Evolutionary conservation across 139 green algal species (phyloP), one percentile per base, ranked within the genome.

Genomic region (Zygnema cylindricum): DNA sequence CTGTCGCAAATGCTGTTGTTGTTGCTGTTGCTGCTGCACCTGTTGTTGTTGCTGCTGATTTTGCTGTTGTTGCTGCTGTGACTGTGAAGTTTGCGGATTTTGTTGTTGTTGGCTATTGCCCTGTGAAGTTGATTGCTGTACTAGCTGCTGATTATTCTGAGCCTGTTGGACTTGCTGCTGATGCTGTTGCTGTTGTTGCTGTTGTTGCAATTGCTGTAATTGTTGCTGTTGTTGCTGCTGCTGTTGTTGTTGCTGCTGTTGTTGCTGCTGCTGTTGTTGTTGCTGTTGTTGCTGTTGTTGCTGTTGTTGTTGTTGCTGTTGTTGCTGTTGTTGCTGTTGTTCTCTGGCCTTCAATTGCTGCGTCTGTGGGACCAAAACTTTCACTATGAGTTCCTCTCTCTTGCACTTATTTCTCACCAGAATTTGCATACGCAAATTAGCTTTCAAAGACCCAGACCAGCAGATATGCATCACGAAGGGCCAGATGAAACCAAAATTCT

Each of bases 191-290:
- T 88, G 82, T 0, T 88, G 54, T 40, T 75, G 73, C 71, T 88
- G 82, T 23, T 84, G 71, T 54, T 88, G 82, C 73, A 87, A 71
- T 32, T 88, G 55, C 1, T 86, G 82, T n/a, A 86, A 63, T 36
- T 88, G 82, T 1, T 84, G 71, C 82, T 88, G 82, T 75, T 88
- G 55, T 63, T 82, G 82, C n/a, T 82, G 82, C 82, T 82, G 82
- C 32, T 82, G 69, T 38, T 88, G 82, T 2, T 88, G 43, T 35
- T 88, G 82, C 38, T 88, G 82, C 82, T 84, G 69, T 69, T 88
- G 82, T 73, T 86, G 82, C 30, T 86, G 43, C 82, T 86, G 75
- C 38, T 88, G 82, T 43, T 84, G 69, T 1, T 88, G 82, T 23
- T 88, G 82, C 40, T 88, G 55, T 75, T 85, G 73, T 75, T 54